These are phyloP conservation scores for Solanum pennellii DNA, from an alignment of 257 asterid species.

Conservation along the genomic window DNA sequence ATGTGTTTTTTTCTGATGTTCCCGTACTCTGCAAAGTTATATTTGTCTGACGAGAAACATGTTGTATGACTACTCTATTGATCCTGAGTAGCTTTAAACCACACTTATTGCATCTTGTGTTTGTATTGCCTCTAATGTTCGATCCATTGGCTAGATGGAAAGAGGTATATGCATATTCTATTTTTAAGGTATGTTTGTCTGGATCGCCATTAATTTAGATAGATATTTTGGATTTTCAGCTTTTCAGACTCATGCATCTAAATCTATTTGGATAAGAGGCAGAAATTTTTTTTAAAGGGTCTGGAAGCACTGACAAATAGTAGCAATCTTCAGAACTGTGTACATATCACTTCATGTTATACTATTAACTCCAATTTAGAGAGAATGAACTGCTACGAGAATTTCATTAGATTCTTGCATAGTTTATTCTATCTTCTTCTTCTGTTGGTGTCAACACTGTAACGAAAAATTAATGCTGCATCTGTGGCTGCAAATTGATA, in stretches of 20 bases:
- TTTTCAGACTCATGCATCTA: background rate
- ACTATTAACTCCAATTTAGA: background rate
- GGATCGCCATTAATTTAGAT: background rate
- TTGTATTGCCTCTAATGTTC: background rate
- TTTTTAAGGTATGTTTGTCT: background rate
- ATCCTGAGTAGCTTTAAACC: background rate
- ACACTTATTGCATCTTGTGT: background rate
- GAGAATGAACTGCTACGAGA: background rate
- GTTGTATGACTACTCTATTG: background rate
- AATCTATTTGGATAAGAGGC: background rate
- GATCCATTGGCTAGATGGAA: background rate
- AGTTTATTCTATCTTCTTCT: background rate
- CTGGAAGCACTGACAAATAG: background rate
- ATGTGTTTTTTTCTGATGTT: background rate
- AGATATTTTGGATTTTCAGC: background rate
- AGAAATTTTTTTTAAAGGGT: background rate
- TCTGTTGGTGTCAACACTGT: background rate
- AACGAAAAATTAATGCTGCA: background rate
- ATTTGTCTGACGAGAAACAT: background rate
- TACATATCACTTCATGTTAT: background rate
- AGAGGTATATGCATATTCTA: background rate
- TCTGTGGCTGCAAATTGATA: background rate
- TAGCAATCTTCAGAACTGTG: background rate
- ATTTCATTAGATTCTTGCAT: background rate
- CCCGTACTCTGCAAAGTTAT: background rate